Evolutionary conservation across 306 rosid genomes (phyloP), one percentile per base, ranked within the genome.

Genomic region (Vachellia collinsii): DNA sequence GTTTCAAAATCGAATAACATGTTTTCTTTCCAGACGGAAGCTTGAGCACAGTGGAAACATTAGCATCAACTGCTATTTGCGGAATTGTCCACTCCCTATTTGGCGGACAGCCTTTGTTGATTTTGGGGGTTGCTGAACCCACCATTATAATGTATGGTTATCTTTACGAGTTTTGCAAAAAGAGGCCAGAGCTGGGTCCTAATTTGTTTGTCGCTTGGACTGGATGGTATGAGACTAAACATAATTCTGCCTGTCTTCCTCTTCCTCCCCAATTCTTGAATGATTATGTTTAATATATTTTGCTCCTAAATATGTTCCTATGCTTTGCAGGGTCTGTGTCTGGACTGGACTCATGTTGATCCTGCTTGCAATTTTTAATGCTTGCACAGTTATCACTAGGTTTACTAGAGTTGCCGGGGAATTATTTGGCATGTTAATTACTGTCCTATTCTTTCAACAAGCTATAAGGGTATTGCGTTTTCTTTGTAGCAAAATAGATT

Each of bases 91-190:
- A 95, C 80, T 89, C 99, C 36, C 77, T 95, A 59, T 47, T 93
- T 41, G 99, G 99, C 38, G 99, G 99, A 53, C 99, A 95, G 50
- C 99, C 99, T 47, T 81, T 95, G 89, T 85, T 95, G 88, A 88
- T 95, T 72, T 54, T 95, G 70, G 99, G 99, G 77, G 99, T 95
- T 83, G 99, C 99, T 53, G 99, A 95, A 76, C 99, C 99, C 10
- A 95, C 99, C 36, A 94, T 91, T 61, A 91, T 95, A 70, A 93
- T 95, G 99, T 95, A 93, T 83, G 88, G 75, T 51, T 93, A 91
- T 50, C 74, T 95, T 79, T 93, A 86, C 88, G 79, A 14, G 73
- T 90, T 93, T 80, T 82, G 92, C 84, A 81, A 83, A 74, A 81
- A 71, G 11, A 86, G 83, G 50, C 91, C 93, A 3, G 84, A 86